Percentiles rank a stretch among this genome's conserved stretches.
These are phyloP conservation scores for Tylopilus felleus DNA, from an alignment of 768 basidiomycete genomes.

Conservation along the genomic window DNA sequence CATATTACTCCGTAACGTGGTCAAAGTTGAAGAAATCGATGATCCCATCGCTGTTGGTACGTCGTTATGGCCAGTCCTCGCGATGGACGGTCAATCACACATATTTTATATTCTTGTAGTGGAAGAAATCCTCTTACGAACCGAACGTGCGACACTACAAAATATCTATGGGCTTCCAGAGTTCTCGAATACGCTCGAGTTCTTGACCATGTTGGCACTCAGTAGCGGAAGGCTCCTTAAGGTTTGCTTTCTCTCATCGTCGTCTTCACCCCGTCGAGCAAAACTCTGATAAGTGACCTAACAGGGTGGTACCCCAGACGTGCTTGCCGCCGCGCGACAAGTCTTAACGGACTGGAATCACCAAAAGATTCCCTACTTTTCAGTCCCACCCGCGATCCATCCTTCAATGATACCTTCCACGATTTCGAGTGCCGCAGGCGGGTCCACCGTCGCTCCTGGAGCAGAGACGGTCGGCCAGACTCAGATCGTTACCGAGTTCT, in stretches of 20 bases:
- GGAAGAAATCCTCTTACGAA: conserved; percentile 79
- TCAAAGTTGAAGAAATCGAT: conserved; percentile 86
- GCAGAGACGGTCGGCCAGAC: conserved; percentile 81
- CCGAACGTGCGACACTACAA: conserved; percentile 64
- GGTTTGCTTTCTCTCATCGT: conserved; percentile 36
- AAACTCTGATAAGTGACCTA: background rate
- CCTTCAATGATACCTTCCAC: conserved; percentile 66
- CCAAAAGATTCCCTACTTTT: conserved; percentile 91
- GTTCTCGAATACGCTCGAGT: conserved; percentile 70
- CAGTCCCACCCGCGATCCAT: conserved; percentile 73
- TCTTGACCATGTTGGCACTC: conserved; percentile 87
- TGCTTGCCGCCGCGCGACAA: conserved; percentile 76
- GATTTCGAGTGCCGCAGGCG: conserved; percentile 31
- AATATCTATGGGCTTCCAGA: conserved; percentile 84
- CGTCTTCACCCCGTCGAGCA: background rate
- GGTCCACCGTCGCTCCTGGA: conserved; percentile 53
- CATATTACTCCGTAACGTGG: conserved; percentile 80
- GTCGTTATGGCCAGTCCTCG: conserved; percentile 20
- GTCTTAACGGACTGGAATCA: conserved; percentile 93
- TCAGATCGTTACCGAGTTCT: conserved; percentile 67
- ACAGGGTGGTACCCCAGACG: conserved; percentile 88
- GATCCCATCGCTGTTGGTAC: conserved; percentile 87
- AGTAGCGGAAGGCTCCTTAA: conserved; percentile 81
- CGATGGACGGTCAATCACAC: background rate
- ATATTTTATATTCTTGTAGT: conserved; percentile 50